Percentiles rank a stretch among this genome's conserved stretches.
Evolutionary conservation across 495 filamentous ascomycete genomes (phyloP).

Genomic region (Penicillium samsonianum): DNA sequence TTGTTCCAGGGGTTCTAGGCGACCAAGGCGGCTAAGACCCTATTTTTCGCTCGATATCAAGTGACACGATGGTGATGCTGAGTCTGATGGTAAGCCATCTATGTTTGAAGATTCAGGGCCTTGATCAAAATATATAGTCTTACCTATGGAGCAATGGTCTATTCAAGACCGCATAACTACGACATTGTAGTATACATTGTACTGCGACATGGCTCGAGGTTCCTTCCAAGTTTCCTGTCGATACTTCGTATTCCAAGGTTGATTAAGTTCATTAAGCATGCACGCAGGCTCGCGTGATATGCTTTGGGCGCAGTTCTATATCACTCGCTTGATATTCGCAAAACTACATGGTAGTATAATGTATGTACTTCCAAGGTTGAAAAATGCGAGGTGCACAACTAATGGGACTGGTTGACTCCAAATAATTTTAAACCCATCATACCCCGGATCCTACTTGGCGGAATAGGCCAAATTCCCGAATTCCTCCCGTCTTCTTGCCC

Average conservation of each 20-base stretch:
- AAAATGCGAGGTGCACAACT: neutral
- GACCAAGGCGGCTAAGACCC: neutral
- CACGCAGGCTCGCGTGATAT: neutral
- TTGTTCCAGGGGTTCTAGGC: neutral
- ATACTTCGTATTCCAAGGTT: neutral
- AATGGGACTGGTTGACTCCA: neutral
- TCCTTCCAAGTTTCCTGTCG: neutral
- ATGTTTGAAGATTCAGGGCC: neutral
- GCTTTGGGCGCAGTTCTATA: neutral
- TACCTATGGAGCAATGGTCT: neutral
- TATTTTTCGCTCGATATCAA: constrained; percentile 3
- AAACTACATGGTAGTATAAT: neutral
- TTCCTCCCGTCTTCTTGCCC: neutral
- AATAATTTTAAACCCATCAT: neutral
- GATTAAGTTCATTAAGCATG: neutral
- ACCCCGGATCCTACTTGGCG: constrained; percentile 9
- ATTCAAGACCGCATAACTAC: neutral
- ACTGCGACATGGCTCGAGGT: neutral
- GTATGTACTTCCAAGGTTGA: neutral
- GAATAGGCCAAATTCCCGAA: neutral
- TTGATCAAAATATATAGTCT: neutral
- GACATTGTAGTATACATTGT: neutral
- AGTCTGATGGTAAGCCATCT: neutral
- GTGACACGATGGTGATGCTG: neutral
- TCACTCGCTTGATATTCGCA: neutral